A percentile compares a stretch with the other conserved stretches of the same genome.
phyloP scores from a whole-genome alignment of 1,284 basidiomycete genomes.

The Ceratobasidium sp. region DNA sequence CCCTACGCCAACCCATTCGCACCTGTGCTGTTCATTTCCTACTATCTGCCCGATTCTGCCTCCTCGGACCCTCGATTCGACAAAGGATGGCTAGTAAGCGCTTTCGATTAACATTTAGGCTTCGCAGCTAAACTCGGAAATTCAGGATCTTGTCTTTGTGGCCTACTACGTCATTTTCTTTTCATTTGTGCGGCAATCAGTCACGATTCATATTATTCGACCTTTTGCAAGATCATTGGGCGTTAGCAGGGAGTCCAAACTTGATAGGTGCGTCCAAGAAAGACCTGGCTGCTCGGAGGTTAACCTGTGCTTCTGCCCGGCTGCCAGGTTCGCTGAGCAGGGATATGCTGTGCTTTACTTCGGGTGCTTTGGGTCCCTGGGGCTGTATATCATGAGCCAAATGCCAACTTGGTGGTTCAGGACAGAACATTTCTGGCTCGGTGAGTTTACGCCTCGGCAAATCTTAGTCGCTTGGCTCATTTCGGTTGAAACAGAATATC shows the following conservation, averaged over 20 bases:
- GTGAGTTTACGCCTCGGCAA: conserved; percentile 54
- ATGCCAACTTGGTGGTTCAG: conserved; percentile 92
- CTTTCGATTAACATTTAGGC: conserved; percentile 4
- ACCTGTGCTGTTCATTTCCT: conserved; percentile 79
- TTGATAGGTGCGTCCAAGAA: conserved; percentile 63
- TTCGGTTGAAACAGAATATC: conserved; percentile 69
- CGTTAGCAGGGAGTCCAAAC: conserved; percentile 69
- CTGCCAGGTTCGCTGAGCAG: conserved; percentile 85
- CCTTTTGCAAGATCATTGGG: conserved; percentile 79
- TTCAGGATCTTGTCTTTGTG: conserved; percentile 81
- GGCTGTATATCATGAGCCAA: conserved; percentile 86
- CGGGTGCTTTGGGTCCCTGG: conserved; percentile 73
- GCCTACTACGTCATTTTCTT: conserved; percentile 91
- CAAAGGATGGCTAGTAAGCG: conserved; percentile 68
- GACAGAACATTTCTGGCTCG: conserved; percentile 85
- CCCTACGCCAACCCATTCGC: conserved; percentile 78
- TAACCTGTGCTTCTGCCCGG: background rate
- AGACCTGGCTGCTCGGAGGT: background rate
- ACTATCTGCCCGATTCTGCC: conserved; percentile 68
- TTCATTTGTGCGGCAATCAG: conserved; percentile 86
- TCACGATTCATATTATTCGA: conserved; percentile 77
- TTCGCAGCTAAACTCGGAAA: conserved; percentile 28
- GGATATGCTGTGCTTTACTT: conserved; percentile 89
- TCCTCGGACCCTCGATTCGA: conserved; percentile 71
- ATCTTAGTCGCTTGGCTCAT: background rate